Percentiles rank a stretch among this genome's conserved stretches.
Conservation (phyloP, 2,329 filamentous ascomycete genomes). For the Colletotrichum siamense region DNA sequence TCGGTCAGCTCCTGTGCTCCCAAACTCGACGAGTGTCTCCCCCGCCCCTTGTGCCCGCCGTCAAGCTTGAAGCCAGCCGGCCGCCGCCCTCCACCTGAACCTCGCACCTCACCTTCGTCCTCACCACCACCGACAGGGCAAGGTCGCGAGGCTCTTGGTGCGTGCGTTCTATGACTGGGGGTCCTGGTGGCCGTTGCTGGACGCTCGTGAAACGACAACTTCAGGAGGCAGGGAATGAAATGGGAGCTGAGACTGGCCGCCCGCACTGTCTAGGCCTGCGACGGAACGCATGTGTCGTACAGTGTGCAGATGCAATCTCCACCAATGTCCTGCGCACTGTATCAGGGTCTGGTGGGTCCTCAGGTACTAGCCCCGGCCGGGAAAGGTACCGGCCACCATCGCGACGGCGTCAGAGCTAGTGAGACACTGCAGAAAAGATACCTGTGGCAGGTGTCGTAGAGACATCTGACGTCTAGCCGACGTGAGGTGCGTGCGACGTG, state of each 20-base stretch:
- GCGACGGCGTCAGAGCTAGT: slow-evolving; percentile 1
- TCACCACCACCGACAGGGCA: slow-evolving; percentile 19
- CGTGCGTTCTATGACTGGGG: neutral
- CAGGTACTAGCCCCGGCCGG: slow-evolving; percentile 2
- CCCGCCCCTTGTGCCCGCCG: neutral
- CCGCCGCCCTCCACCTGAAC: neutral
- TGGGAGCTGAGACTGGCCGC: neutral
- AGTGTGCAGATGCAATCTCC: slow-evolving; percentile 1
- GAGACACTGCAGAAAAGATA: slow-evolving; percentile 17
- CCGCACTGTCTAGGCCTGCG: neutral
- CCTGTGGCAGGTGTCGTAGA: slow-evolving; percentile 21
- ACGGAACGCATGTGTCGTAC: accelerated
- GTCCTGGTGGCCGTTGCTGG: slow-evolving; percentile 6
- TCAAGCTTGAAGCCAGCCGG: neutral
- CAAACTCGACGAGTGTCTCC: neutral
- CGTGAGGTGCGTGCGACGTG: slow-evolving; percentile 4
- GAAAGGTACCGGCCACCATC: slow-evolving; percentile 2
- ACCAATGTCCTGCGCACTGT: neutral
- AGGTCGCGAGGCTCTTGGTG: slow-evolving; percentile 9
- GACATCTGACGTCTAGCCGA: slow-evolving; percentile 20
- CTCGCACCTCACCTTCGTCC: neutral
- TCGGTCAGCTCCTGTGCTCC: neutral
- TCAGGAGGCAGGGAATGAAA: slow-evolving; percentile 17
- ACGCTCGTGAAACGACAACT: slow-evolving; percentile 21
- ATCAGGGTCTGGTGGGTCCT: slow-evolving; percentile 4